phyloP scores from a whole-genome alignment of 495 filamentous ascomycete genomes.

The Xylaria longipes region DNA sequence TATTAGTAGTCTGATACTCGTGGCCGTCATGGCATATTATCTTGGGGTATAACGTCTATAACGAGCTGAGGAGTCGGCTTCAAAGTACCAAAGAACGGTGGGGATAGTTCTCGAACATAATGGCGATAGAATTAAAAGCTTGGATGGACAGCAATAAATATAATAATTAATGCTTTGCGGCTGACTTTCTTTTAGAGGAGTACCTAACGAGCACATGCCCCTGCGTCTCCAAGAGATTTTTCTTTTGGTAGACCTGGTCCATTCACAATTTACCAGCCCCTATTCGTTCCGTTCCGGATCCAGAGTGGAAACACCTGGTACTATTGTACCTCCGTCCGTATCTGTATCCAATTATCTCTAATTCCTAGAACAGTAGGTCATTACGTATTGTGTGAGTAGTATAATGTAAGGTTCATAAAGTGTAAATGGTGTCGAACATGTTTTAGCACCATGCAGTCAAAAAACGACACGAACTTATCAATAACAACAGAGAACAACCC shows the following conservation, averaged over 20 bases:
- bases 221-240: not conserved
- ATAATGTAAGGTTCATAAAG: not conserved
- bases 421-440: not conserved
- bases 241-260: slow-evolving; percentile 3
- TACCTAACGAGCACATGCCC: not conserved
- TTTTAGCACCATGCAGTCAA: not conserved
- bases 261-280: slow-evolving; percentile 10
- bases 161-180: not conserved
- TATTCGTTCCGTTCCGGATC: slow-evolving; percentile 12
- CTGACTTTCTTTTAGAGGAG: not conserved
- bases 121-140: not conserved
- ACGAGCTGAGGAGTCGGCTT: not conserved
- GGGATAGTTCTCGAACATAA: not conserved
- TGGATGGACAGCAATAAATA: not conserved
- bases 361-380: not conserved
- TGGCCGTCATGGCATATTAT: not conserved
- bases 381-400: not conserved
- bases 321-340: not conserved
- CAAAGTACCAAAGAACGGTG: not conserved
- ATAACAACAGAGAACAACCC: not conserved
- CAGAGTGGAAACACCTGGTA: slow-evolving; percentile 10
- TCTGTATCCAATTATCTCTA: not conserved
- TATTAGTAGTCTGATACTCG: not conserved
- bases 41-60: too few species aligned
- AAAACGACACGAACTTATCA: not conserved